Base-by-base conservation (phyloP, 371 early-diverging fungal genomes). In the Cokeromyces recurvatus region DNA sequence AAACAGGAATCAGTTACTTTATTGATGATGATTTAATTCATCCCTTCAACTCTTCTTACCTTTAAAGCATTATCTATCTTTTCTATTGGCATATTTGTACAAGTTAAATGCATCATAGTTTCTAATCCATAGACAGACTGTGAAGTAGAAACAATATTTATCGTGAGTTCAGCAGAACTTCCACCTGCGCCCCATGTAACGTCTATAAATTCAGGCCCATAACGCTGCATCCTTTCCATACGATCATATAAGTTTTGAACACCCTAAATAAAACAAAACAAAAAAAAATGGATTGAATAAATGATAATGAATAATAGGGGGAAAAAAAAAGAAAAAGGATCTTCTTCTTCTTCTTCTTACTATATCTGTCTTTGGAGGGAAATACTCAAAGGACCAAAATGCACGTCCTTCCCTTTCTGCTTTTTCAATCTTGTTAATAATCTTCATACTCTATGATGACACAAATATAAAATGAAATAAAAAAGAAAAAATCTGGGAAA, bases 101-200 rank as follows among this genome's bases (percentile, higher is more conserved):
- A 96, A 10, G 95, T 96, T 66, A 96, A 79, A 60, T 96, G 97
- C 97, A 96, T 95, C 78, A 90, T 89, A 4, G 95, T 88, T 62
- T 96, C 95, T 50, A 94, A 78, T 34, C 95, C 94, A 64, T 91
- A 93, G 1, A 94, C 93, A 36, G 87, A 75, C 65, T 94, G 95
- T 4, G 97, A 87, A 41, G 86, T 92, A 16, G 85, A 68, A 61
- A 94, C 93, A 45, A 90, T 82, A 54, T 90, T 89, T 32, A 81
- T 74, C 2, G 94, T 94, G 46, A 94, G 77, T 43, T 94, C 91
- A 4, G 92, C 87, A 32, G 91, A 84, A 44, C 85, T 84, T 20
- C 97, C 97, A 46, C 97, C 97, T 51, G 94, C 94, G 54, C 91
- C 89, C 97, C 97, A 96, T 5, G 97, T 96, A 17, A 96, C 89